Evolutionary conservation across 139 green algal genomes (phyloP), one percentile per base, ranked within the genome.

Genomic region (Tetradesmus obliquus): DNA sequence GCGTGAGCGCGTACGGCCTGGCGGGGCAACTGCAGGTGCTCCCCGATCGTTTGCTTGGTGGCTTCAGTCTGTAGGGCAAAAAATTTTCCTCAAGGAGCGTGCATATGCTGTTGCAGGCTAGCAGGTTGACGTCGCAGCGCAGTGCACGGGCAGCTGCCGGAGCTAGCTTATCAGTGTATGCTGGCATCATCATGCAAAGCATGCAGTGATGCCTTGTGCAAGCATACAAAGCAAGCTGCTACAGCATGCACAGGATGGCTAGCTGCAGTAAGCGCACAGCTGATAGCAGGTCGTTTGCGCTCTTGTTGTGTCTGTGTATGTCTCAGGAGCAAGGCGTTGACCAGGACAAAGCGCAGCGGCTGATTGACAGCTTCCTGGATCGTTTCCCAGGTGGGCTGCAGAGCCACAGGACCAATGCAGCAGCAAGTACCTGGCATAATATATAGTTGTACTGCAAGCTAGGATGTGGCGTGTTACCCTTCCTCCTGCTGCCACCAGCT

Each of bases 291-390:
- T 45, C 32, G 32, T 45, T 5, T 76, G 66, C 66, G 6, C 57
- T 9, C 57, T 66, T 9, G 57, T 66, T 71, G 60, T 71, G 60
- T 71, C 17, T 76, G 15, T 3, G n/a, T 76, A 3, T 24, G 17
- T 24, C n/a, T 17, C 66, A 87, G 87, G 88, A 91, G 24, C 91
- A 91, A 20, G 91, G 92, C 54, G 57, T 93, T 12, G 71, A 51
- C 17, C 20, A 79, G 62, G 84, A 86, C 5, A 71, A 57, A 60
- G 94, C 91, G 13, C 24, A 71, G 13, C 55, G 53, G 17, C 92
- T 97, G 24, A 95, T 95, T 72, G 15, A 84, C 20, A 91, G 83
- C 51, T 97, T 97, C 93, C 90, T 97, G 66, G 20, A 82, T 22
- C 55, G 88, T 54, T 97, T 97, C 89, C 76, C 74, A 84, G 86